Conservation (phyloP, 2,329 filamentous ascomycete species). For the Setomelanomma holmii region DNA sequence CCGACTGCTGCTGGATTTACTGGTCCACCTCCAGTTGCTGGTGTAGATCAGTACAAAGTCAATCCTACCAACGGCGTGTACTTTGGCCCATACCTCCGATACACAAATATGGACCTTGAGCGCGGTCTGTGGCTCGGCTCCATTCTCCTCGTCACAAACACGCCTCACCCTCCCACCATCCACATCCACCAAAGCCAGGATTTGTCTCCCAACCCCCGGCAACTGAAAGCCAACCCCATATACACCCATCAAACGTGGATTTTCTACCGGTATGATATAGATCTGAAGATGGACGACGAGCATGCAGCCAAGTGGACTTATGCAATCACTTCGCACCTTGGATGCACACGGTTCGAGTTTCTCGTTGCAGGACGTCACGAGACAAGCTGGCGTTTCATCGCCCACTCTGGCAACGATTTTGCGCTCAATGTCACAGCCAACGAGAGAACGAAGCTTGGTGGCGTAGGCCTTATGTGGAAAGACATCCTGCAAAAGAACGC, state of each 20-base stretch:
- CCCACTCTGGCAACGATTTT: conserved; percentile 96
- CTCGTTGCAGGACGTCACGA: conserved; percentile 89
- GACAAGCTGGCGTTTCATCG: conserved; percentile 93
- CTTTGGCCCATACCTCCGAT: conserved; percentile 94
- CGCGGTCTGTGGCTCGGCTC: conserved; percentile 90
- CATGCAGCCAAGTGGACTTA: conserved; percentile 91
- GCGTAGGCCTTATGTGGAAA: conserved; percentile 97
- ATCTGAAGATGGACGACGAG: conserved; percentile 84
- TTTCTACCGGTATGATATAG: conserved; percentile 94
- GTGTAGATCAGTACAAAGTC: conserved; percentile 93
- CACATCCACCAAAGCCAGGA: conserved; percentile 92
- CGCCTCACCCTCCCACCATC: conserved; percentile 90
- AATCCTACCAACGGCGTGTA: conserved; percentile 95
- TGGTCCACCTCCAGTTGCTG: conserved; percentile 85
- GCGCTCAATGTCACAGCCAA: conserved; percentile 84
- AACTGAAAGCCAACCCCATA: conserved; percentile 82
- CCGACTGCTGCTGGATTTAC: conserved; percentile 83
- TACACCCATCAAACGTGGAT: conserved; percentile 91
- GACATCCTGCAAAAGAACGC: conserved; percentile 97
- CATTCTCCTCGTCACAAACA: conserved; percentile 90
- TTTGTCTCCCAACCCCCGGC: conserved; percentile 88
- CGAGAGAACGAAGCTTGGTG: conserved; percentile 84
- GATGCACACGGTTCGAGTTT: conserved; percentile 98
- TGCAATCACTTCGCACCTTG: conserved; percentile 93
- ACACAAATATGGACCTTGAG: conserved; percentile 97